Evolutionary conservation across 495 filamentous ascomycete genomes (phyloP).

Genomic region (Tuber magnatum): DNA sequence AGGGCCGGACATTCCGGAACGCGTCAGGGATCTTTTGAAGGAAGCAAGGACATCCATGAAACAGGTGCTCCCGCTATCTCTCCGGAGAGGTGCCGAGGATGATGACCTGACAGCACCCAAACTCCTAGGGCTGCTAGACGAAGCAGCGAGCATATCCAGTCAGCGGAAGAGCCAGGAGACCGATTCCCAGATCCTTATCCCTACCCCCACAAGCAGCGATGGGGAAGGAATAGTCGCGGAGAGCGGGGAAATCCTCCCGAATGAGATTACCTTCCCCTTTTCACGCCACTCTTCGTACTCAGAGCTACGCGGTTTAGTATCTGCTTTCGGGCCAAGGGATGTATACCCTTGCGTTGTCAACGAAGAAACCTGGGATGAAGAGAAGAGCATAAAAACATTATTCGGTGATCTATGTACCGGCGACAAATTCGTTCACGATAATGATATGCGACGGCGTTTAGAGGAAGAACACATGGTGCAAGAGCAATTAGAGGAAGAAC

Average conservation of each 20-base stretch:
- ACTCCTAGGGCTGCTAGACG: constrained; percentile 20
- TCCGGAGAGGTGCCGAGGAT: constrained; percentile 8
- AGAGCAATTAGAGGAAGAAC: constrained; percentile 13
- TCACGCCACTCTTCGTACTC: constrained; percentile 82
- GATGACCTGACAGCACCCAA: constrained; percentile 16
- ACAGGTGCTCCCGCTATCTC: constrained; percentile 23
- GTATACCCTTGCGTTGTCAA: constrained; percentile 80
- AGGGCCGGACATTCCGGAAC: constrained; percentile 19
- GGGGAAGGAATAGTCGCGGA: constrained; percentile 11
- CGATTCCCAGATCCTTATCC: not conserved
- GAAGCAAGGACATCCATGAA: constrained; percentile 32
- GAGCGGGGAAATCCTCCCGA: constrained; percentile 41
- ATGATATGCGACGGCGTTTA: constrained; percentile 47
- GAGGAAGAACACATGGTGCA: constrained; percentile 18
- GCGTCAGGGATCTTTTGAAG: constrained; percentile 23
- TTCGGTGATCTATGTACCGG: constrained; percentile 66
- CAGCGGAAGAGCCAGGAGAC: not conserved
- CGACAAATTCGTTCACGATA: constrained; percentile 58
- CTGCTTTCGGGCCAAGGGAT: constrained; percentile 63
- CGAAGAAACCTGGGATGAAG: constrained; percentile 53
- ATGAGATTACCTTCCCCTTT: constrained; percentile 63
- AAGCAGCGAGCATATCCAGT: constrained; percentile 6
- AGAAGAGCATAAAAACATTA: constrained; percentile 55
- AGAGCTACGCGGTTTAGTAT: constrained; percentile 66
- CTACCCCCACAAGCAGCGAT: not conserved